Percentiles rank a stretch among this genome's conserved stretches.
These are phyloP conservation scores for Acanthamoeba castellanii DNA, from an alignment of 208 protist species.

Conservation along the genomic window DNA sequence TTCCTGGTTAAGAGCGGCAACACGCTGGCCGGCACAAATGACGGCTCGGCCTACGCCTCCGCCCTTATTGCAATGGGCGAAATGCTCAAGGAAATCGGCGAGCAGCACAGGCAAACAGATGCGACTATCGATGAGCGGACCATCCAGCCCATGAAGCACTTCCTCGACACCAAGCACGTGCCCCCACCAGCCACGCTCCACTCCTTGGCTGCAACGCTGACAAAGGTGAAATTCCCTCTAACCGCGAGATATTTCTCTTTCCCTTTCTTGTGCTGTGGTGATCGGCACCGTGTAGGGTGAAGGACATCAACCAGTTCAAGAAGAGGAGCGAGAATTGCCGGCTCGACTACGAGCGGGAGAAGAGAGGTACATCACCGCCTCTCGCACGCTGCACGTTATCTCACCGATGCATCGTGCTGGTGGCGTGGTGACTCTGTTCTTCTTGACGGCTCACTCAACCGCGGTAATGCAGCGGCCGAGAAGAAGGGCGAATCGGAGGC, in stretches of 20 bases:
- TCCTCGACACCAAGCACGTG: slow-evolving; percentile 7
- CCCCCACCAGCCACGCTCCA: not conserved
- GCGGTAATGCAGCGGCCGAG: slow-evolving; percentile 14
- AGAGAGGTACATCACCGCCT: not conserved
- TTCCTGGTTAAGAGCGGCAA: slow-evolving; percentile 43
- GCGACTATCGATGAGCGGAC: not conserved
- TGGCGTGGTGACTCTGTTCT: not conserved
- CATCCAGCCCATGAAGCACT: slow-evolving; percentile 59
- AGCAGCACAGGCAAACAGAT: slow-evolving; percentile 35
- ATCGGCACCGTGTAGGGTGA: slow-evolving; percentile 15
- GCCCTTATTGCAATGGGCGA: slow-evolving; percentile 18
- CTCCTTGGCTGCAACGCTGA: not conserved
- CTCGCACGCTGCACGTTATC: not conserved
- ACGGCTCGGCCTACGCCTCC: slow-evolving; percentile 18
- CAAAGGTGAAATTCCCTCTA: no score
- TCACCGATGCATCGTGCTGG: not conserved
- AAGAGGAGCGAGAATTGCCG: slow-evolving; percentile 23
- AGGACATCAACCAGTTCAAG: slow-evolving; percentile 57
- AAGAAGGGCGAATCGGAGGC: slow-evolving; percentile 43
- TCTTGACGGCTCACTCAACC: not conserved
- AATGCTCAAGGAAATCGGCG: slow-evolving; percentile 48
- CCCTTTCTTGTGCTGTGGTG: not conserved
- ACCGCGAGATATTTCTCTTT: not conserved
- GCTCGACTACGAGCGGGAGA: slow-evolving; percentile 44
- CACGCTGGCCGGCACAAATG: slow-evolving; percentile 14